Evolutionary conservation across 805 yeast species (phyloP), one percentile per base, ranked within the genome.

Genomic region (Yarrowia yakushimensis): DNA sequence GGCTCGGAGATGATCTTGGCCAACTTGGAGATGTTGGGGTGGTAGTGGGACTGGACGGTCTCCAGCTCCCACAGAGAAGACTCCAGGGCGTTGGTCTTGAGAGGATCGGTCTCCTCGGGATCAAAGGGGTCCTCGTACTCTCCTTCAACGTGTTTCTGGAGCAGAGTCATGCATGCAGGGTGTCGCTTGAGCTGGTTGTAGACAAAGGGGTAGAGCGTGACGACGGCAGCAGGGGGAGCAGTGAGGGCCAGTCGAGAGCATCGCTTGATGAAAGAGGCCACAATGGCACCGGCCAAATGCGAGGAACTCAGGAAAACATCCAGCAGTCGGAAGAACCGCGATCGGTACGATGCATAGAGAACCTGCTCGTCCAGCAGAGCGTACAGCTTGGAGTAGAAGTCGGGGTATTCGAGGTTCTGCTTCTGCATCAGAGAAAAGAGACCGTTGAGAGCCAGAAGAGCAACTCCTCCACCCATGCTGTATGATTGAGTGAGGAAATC

Each of bases 1-100:
- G 97, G 97, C 74, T 94, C 97, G 18, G 85, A 81, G 71, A 89
- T 88, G 30, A 94, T 88, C 71, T 85, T 86, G 17, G 97, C 97
- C 68, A 94, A 78, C 0, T 97, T 87, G 1, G 97, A 93, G 12
- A 94, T 90, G 69, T 94, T 94, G 15, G 98, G 97, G 75, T 94
- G 98, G 71, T 91, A 93, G 72, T 94, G 99, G 12, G 82, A 74
- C 77, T 86, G 83, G 63, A 88, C 75, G 0, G 96, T 80, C 64
- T 88, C 89, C 63, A 93, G 72, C 74, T 94, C 99, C 99, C 99
- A 94, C 52, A 92, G 74, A 0, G 97, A 92, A 0, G 96, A 88
- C 8, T 82, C 85, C 34, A 92, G 77, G 4, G 98, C 97, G 33
- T 83, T 78, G 0, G 97, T 87, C 63, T 81, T 77, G 63, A 87